Percentiles rank a stretch among this genome's conserved stretches.
These are phyloP conservation scores for Lentinula detonsa DNA, from an alignment of 768 basidiomycete species.

Conservation along the genomic window DNA sequence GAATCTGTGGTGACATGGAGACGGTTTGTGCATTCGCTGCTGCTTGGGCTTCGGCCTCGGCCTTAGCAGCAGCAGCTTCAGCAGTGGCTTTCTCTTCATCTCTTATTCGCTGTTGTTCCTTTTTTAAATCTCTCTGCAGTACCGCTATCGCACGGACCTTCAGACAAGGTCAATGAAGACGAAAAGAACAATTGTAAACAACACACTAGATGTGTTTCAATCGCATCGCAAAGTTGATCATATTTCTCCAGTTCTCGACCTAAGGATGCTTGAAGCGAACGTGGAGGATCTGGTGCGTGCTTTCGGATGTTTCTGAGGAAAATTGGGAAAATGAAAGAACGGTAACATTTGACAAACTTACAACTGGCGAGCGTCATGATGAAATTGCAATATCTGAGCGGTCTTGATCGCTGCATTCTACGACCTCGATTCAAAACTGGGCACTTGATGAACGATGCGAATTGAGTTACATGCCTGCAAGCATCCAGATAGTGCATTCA, in stretches of 20 bases:
- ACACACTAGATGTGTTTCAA: conserved; percentile 67
- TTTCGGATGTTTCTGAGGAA: conserved; percentile 47
- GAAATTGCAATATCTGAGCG: conserved; percentile 66
- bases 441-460: not conserved
- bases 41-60: conserved; percentile 12
- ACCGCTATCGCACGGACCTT: conserved; percentile 70
- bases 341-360: conserved; percentile 24
- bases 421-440: not conserved
- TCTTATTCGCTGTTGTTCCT: conserved; percentile 44
- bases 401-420: conserved; percentile 66
- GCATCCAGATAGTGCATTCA: conserved; percentile 47
- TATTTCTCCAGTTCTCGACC: conserved; percentile 74
- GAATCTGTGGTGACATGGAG: not conserved
- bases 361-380: conserved; percentile 61
- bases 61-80: conserved; percentile 24
- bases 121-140: conserved; percentile 64
- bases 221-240: conserved; percentile 72
- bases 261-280: conserved; percentile 55
- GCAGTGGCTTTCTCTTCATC: conserved; percentile 38
- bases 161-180: not conserved
- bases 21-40: conserved; percentile 15
- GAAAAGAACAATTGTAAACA: not conserved
- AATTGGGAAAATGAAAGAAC: not conserved
- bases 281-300: conserved; percentile 57
- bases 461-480: conserved; percentile 41